Evolutionary conservation across 108 stramenopile species (phyloP).

Genomic region (Licmophora abbreviata): DNA sequence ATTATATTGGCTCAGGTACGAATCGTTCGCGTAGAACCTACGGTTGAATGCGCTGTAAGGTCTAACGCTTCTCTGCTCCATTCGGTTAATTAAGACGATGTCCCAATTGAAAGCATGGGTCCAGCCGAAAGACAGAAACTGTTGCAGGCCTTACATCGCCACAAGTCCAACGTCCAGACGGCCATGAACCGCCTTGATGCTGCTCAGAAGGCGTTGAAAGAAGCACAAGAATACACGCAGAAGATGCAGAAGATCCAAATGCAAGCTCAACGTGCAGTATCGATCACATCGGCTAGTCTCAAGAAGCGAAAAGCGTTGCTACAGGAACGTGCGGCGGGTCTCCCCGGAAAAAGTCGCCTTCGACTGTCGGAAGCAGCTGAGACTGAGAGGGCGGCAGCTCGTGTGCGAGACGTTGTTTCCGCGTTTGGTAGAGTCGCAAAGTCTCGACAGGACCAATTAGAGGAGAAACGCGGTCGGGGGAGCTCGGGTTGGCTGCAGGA

Average conservation of each 20-base stretch:
- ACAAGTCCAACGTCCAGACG: conserved; percentile 16
- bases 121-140: conserved; percentile 30
- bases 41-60: background rate
- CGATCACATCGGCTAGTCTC: conserved; percentile 5
- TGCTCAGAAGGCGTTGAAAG: conserved; percentile 7
- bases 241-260: conserved; percentile 9
- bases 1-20: conserved; percentile 40
- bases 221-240: conserved; percentile 14
- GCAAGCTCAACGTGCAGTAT: conserved; percentile 13
- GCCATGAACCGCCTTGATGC: conserved; percentile 17
- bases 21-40: background rate
- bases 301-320: conserved; percentile 15
- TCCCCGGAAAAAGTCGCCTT: background rate
- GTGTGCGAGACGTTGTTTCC: conserved; percentile 26
- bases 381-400: conserved; percentile 9
- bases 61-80: background rate
- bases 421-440: conserved; percentile 26
- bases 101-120: conserved; percentile 16
- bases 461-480: conserved; percentile 25
- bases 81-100: conserved; percentile 30
- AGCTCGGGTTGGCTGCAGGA: conserved; percentile 29
- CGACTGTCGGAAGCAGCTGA: conserved; percentile 7
- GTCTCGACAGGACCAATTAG: conserved; percentile 28
- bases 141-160: conserved; percentile 9
- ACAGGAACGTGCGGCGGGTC: background rate